phyloP scores from a whole-genome alignment of 2,329 filamentous ascomycete species.

The Ustulina deusta region DNA sequence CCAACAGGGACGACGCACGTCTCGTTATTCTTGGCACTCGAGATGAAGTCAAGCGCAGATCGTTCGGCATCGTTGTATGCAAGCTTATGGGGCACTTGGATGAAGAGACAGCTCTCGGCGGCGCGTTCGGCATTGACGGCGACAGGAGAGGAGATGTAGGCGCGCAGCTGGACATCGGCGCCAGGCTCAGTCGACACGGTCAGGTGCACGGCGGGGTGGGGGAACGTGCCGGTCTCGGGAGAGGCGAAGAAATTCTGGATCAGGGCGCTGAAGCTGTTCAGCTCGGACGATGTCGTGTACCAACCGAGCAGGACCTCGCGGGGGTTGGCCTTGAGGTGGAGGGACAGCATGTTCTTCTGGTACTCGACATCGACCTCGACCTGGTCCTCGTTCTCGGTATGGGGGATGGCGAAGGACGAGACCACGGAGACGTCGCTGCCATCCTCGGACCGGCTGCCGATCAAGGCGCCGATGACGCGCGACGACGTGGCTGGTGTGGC shows the following conservation, averaged over 20 bases:
- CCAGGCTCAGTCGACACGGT: constrained; percentile 93
- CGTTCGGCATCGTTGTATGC: constrained; percentile 79
- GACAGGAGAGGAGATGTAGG: constrained; percentile 95
- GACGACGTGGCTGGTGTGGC: constrained; percentile 79
- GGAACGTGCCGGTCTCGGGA: constrained; percentile 96
- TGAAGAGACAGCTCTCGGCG: constrained; percentile 96
- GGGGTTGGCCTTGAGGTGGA: constrained; percentile 93
- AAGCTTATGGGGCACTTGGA: constrained; percentile 95
- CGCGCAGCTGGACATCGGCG: constrained; percentile 87
- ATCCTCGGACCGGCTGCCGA: constrained; percentile 94
- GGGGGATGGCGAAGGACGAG: constrained; percentile 96
- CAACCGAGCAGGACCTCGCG: constrained; percentile 95
- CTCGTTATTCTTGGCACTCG: constrained; percentile 83
- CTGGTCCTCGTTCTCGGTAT: constrained; percentile 98
- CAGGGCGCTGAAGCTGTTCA: constrained; percentile 98
- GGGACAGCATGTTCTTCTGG: constrained; percentile 97
- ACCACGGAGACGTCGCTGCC: constrained; percentile 96
- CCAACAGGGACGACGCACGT: constrained; percentile 78
- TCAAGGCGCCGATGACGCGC: constrained; percentile 94
- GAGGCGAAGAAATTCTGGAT: constrained; percentile 99
- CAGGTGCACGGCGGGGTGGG: constrained; percentile 96
- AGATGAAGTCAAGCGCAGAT: constrained; percentile 81
- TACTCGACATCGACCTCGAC: constrained; percentile 99
- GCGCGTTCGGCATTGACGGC: constrained; percentile 95
- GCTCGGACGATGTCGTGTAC: constrained; percentile 96